Percentiles rank a stretch among this genome's conserved stretches.
phyloP scores from a whole-genome alignment of 768 basidiomycete genomes.

The Leucogyrophana mollusca region DNA sequence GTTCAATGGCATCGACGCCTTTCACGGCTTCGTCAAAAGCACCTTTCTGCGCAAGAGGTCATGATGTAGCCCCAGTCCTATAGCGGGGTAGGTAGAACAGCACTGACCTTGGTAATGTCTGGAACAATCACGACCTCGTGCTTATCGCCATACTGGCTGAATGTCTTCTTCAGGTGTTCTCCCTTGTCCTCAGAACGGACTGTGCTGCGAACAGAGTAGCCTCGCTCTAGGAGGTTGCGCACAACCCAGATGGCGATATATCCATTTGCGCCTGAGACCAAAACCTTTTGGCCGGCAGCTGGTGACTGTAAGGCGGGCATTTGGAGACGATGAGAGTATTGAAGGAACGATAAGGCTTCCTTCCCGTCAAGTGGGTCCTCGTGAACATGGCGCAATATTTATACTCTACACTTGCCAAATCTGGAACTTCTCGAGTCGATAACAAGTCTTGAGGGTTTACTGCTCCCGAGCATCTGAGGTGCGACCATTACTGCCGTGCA shows the following conservation, averaged over 20 bases:
- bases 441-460: no score
- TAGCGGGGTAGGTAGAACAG: no score
- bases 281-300: constrained; percentile 17
- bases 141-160: constrained; percentile 51
- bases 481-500: no score
- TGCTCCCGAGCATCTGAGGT: no score
- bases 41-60: constrained; percentile 38
- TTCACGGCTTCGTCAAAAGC: constrained; percentile 81
- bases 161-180: constrained; percentile 50
- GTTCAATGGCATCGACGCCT: constrained; percentile 70
- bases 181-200: constrained; percentile 66
- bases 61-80: not conserved
- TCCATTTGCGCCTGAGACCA: constrained; percentile 28
- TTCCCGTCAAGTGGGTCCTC: no score
- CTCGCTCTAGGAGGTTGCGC: constrained; percentile 52
- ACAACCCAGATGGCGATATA: constrained; percentile 54
- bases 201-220: constrained; percentile 64
- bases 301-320: constrained; percentile 26
- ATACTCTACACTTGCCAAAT: no score
- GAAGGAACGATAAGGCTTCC: no score
- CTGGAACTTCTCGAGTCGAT: no score
- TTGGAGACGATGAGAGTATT: no score
- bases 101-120: constrained; percentile 57
- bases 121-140: constrained; percentile 67
- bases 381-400: no score